Evolutionary conservation across 2,329 filamentous ascomycete species (phyloP).

Genomic region (Zarea fungicola): DNA sequence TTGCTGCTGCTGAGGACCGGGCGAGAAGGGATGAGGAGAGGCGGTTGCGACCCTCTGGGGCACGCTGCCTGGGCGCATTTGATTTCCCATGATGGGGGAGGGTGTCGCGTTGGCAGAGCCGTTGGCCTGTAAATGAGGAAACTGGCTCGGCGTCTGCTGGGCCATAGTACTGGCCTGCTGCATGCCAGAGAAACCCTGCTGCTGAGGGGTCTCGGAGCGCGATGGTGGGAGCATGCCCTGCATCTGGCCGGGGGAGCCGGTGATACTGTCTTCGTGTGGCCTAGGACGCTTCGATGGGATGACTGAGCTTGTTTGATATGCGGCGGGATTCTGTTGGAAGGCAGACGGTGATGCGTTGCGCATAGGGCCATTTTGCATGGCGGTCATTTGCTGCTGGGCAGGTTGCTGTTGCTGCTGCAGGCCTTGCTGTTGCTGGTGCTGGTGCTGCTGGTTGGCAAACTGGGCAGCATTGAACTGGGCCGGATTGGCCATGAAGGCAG

Average conservation of each 20-base stretch:
- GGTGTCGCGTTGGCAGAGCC: slow-evolving; percentile 81
- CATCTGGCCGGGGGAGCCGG: slow-evolving; percentile 73
- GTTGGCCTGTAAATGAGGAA: slow-evolving; percentile 77
- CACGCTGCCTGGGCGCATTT: slow-evolving; percentile 64
- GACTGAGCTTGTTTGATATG: slow-evolving; percentile 81
- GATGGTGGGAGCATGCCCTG: slow-evolving; percentile 71
- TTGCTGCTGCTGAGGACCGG: slow-evolving; percentile 56
- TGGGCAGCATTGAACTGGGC: slow-evolving; percentile 57
- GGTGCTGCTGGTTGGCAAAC: slow-evolving; percentile 48
- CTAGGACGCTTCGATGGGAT: slow-evolving; percentile 86
- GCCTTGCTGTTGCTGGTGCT: slow-evolving; percentile 19
- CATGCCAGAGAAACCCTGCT: slow-evolving; percentile 66
- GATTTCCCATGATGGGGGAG: slow-evolving; percentile 86
- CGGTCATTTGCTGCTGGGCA: slow-evolving; percentile 44
- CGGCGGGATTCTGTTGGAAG: slow-evolving; percentile 63
- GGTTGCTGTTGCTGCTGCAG: slow-evolving; percentile 19
- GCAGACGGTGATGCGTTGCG: slow-evolving; percentile 72
- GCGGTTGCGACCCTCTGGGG: slow-evolving; percentile 82
- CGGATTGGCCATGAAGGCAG: slow-evolving; percentile 56
- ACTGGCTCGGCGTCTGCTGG: slow-evolving; percentile 60
- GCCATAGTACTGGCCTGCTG: slow-evolving; percentile 59
- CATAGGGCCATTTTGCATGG: slow-evolving; percentile 76
- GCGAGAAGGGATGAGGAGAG: slow-evolving; percentile 87
- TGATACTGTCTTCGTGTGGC: slow-evolving; percentile 76
- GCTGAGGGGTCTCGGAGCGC: slow-evolving; percentile 87